Evolutionary conservation across 768 basidiomycete genomes (phyloP), one percentile per base, ranked within the genome.

Genomic region (Lactarius evosmus): DNA sequence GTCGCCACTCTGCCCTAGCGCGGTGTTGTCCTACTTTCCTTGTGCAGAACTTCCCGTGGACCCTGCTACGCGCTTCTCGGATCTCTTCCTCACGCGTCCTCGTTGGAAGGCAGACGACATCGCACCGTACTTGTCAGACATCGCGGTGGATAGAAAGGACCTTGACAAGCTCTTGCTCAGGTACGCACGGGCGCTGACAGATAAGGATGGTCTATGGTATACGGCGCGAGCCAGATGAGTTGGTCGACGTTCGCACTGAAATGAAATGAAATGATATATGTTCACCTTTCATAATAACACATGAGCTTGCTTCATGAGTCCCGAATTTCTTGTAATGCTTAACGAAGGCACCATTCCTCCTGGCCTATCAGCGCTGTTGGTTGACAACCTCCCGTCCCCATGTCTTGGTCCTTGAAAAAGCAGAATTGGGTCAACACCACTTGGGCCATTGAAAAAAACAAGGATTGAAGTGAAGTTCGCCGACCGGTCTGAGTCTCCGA

Each of bases 81-180:
- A 96, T 66, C 82, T 98, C 17, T 99, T 99, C 79, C 78, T 92
- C 41, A 89, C 88, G 9, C 85, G 88, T 6, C 66, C 83, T 25
- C 83, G 83, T 51, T 95, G 93, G 93, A 85, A 82, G 70, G 82
- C 80, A 7, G 85, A 89, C 14, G 93, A 95, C 19, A 89, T 98
- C 64, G 75, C 77, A 30, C 91, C 89, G 4, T 98, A 95, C 76
- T 76, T 98, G 14, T 75, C 79, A 7, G 93, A 93, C 66, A 85
- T 97, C 60, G 88, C 88, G 0, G 79, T 94, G n/a, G 86, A 92
- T 71, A 76, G 78, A 8, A 96, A 97, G 74, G 93, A 93, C 71
- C 80, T 91, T 44, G 95, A 98, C 72, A 93, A 88, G 73, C 72
- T 96, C 66, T 76, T 97, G 41, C 82, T 93, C 49, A 98, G 94